Conservation (phyloP, 2,329 filamentous ascomycete species). For the Akanthomyces lecanii region DNA sequence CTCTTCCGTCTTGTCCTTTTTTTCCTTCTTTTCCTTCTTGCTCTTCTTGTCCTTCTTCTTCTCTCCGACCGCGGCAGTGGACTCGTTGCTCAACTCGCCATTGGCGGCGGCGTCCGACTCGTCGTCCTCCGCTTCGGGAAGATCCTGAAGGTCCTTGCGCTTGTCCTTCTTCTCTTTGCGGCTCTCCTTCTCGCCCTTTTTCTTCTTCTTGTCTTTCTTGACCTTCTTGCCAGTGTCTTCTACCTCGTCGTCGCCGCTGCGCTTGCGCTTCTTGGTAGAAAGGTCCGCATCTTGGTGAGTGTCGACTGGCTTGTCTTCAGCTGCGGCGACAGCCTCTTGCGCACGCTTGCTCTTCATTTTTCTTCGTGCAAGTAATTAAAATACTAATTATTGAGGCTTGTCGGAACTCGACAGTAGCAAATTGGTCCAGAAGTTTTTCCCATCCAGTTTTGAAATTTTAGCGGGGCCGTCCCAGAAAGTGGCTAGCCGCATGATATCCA, state of each 20-base stretch:
- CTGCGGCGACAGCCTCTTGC: slow-evolving; percentile 28
- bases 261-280: slow-evolving; percentile 36
- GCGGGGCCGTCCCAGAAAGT: background rate
- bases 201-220: slow-evolving; percentile 36
- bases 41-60: slow-evolving; percentile 29
- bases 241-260: slow-evolving; percentile 26
- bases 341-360: slow-evolving; percentile 39
- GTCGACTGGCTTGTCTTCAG: slow-evolving; percentile 25
- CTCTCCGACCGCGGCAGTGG: slow-evolving; percentile 20
- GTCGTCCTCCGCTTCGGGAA: slow-evolving; percentile 31
- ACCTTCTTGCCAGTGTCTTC: slow-evolving; percentile 28
- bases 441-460: slow-evolving; percentile 12
- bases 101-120: slow-evolving; percentile 21
- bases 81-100: slow-evolving; percentile 22
- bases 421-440: slow-evolving; percentile 14
- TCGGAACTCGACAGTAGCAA: background rate
- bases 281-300: slow-evolving; percentile 22
- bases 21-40: slow-evolving; percentile 27
- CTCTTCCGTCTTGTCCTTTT: slow-evolving; percentile 25
- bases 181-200: slow-evolving; percentile 30
- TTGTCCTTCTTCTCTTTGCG: slow-evolving; percentile 40
- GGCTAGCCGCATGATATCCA: background rate
- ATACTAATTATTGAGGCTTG: background rate
- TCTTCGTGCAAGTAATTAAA: background rate
- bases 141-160: slow-evolving; percentile 34